Evolutionary conservation across 2,329 filamentous ascomycete genomes (phyloP).

Genomic region (Fusarium brachygibbosum): DNA sequence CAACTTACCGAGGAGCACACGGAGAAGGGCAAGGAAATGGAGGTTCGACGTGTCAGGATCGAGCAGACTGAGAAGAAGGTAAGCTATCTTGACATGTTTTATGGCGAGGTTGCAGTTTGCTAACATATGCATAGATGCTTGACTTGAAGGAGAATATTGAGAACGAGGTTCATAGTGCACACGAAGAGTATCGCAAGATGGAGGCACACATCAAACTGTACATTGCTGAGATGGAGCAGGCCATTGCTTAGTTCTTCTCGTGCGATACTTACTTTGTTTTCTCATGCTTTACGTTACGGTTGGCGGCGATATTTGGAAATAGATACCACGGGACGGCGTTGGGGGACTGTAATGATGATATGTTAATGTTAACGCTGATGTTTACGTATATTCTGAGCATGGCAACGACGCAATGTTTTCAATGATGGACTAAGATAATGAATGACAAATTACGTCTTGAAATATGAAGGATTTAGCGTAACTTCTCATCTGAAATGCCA

Average conservation of each 20-base stretch:
- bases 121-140: conserved; percentile 78
- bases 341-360: conserved; percentile 37
- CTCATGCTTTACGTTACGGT: conserved; percentile 29
- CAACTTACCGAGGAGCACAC: conserved; percentile 85
- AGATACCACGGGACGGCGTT: conserved; percentile 60
- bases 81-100: conserved; percentile 36
- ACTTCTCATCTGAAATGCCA: background rate
- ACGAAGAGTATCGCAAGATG: conserved; percentile 97
- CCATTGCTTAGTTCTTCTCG: conserved; percentile 61
- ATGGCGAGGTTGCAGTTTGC: conserved; percentile 6
- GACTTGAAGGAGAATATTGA: conserved; percentile 98
- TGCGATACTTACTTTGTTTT: conserved; percentile 7
- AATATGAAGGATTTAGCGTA: background rate
- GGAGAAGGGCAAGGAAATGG: conserved; percentile 92
- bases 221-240: conserved; percentile 99
- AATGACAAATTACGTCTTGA: background rate
- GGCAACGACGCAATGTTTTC: conserved; percentile 19
- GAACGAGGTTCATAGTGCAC: conserved; percentile 88
- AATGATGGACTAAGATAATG: background rate
- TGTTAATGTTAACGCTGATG: conserved; percentile 23
- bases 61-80: conserved; percentile 99
- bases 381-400: conserved; percentile 25
- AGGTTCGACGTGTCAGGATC: conserved; percentile 90
- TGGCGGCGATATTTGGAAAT: conserved; percentile 40
- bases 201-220: conserved; percentile 97